Evolutionary conservation across 2,329 filamentous ascomycete genomes (phyloP).

Genomic region (Cladosporium velox): DNA sequence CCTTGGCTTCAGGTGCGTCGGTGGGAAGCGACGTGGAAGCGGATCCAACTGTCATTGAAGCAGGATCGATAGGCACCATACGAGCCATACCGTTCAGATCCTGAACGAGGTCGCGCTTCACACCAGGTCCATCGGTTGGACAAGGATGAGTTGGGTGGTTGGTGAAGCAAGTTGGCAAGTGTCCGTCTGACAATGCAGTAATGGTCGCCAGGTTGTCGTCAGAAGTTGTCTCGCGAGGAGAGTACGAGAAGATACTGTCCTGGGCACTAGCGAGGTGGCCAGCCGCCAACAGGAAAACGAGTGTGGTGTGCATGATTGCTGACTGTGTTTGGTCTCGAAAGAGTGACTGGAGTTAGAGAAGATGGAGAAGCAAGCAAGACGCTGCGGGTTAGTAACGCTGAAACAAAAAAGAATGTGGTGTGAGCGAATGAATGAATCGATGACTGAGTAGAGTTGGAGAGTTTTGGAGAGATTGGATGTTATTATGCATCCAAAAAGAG

Average conservation of each 20-base stretch:
- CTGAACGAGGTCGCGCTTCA: conserved; percentile 1
- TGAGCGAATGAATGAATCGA: conserved; percentile 6
- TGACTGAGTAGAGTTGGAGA: neutral
- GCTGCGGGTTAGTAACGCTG: conserved; percentile 18
- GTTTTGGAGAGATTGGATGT: neutral
- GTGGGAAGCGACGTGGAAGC: neutral
- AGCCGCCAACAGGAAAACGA: conserved; percentile 5
- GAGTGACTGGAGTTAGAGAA: conserved; percentile 14
- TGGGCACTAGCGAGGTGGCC: conserved; percentile 6
- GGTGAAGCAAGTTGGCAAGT: conserved; percentile 18
- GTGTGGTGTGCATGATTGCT: conserved; percentile 12
- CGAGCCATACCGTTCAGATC: neutral
- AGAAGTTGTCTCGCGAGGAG: neutral
- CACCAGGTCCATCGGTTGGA: conserved; percentile 9
- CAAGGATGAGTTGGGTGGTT: conserved; percentile 17
- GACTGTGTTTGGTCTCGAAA: neutral
- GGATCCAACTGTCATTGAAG: neutral
- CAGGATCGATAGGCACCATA: neutral
- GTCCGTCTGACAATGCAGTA: conserved; percentile 2
- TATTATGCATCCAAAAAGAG: conserved; percentile 1
- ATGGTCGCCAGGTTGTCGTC: conserved; percentile 16
- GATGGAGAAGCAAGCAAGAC: neutral
- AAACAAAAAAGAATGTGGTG: conserved; percentile 17
- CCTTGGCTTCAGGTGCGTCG: neutral
- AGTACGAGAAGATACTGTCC: neutral